phyloP scores from a whole-genome alignment of 768 basidiomycete species.

The Paxillus involutus region DNA sequence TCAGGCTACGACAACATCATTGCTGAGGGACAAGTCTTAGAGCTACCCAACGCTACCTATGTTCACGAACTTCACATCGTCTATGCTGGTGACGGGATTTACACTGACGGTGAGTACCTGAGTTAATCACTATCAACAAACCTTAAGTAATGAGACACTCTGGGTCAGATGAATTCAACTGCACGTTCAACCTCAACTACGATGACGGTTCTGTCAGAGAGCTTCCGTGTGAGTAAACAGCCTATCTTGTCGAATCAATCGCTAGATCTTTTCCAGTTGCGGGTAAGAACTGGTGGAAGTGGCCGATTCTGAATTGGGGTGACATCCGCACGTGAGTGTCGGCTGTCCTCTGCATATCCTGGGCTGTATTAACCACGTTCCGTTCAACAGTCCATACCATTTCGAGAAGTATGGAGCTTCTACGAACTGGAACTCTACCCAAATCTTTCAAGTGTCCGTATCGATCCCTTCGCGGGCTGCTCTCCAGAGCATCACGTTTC shows the following conservation, averaged over 20 bases:
- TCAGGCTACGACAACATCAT: conserved; percentile 43
- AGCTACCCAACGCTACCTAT: conserved; percentile 30
- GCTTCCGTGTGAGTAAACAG: conserved; percentile 31
- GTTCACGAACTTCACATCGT: conserved; percentile 50
- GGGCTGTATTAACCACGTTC: background rate
- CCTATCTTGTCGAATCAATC: background rate
- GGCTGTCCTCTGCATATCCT: background rate
- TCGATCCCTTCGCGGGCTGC: conserved; percentile 40
- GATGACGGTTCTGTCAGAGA: conserved; percentile 34
- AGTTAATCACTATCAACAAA: background rate
- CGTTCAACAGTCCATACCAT: conserved; percentile 41
- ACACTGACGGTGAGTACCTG: conserved; percentile 24
- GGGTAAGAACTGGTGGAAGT: conserved; percentile 46
- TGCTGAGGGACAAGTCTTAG: conserved; percentile 41
- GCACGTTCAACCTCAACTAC: conserved; percentile 38
- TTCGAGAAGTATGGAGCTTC: conserved; percentile 34
- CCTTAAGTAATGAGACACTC: background rate
- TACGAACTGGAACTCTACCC: conserved; percentile 42
- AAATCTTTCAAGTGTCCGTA: conserved; percentile 46
- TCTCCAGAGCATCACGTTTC: conserved; percentile 46
- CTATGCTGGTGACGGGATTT: conserved; percentile 41
- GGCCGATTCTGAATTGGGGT: conserved; percentile 40
- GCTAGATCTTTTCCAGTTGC: conserved; percentile 32
- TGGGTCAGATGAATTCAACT: conserved; percentile 30
- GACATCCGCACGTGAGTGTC: conserved; percentile 43